Evolutionary conservation across 495 filamentous ascomycete genomes (phyloP).

Genomic region (Arthonia radiata): DNA sequence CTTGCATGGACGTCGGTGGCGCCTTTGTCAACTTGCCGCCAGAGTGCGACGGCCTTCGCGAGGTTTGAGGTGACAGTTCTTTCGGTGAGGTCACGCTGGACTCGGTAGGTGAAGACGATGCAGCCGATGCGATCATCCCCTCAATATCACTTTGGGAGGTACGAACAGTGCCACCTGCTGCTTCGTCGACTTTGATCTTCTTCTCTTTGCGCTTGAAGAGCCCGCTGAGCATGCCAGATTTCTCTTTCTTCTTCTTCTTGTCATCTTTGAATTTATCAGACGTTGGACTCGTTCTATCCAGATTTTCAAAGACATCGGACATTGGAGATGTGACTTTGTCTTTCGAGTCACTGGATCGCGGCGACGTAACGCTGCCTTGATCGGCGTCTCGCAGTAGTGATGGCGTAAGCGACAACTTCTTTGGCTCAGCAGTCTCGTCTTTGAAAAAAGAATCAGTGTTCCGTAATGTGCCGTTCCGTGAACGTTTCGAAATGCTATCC

Average conservation of each 20-base stretch:
- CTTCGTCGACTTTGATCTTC: conserved; percentile 43
- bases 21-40: conserved; percentile 17
- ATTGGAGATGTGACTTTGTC: conserved; percentile 28
- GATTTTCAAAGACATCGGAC: conserved; percentile 14
- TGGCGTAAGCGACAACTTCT: conserved; percentile 92
- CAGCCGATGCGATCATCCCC: too few species aligned
- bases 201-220: conserved; percentile 92
- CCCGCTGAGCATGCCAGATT: conserved; percentile 70
- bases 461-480: conserved; percentile 60
- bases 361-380: conserved; percentile 26
- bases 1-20: conserved; percentile 12
- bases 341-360: conserved; percentile 35
- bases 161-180: conserved; percentile 20
- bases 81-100: conserved; percentile 17
- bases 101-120: conserved; percentile 26
- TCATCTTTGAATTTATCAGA: conserved; percentile 42
- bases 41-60: conserved; percentile 1
- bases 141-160: too few species aligned
- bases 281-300: conserved; percentile 25
- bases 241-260: conserved; percentile 80
- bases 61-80: background rate
- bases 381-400: conserved; percentile 83
- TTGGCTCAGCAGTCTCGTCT: conserved; percentile 79
- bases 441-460: conserved; percentile 94
- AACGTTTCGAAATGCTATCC: too few species aligned